Evolutionary conservation across 2,329 filamentous ascomycete genomes (phyloP), one percentile per base, ranked within the genome.

Genomic region (Clarireedia homoeocarpa): DNA sequence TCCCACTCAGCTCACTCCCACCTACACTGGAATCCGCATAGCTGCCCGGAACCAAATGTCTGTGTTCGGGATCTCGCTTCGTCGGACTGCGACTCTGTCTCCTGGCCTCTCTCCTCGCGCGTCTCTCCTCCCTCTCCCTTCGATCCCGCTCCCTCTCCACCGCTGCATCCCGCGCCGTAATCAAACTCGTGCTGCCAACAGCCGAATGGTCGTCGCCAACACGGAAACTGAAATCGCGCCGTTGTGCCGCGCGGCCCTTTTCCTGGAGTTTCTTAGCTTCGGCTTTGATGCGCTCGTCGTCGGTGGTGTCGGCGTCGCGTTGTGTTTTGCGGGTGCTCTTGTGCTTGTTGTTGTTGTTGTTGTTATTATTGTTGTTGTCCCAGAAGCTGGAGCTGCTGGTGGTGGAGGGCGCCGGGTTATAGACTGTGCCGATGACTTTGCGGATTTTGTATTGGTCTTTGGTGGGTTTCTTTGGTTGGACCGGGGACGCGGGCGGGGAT

Each of bases 231-330:
- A 70, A 70, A 51, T 70, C 66, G 23, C 68, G 59, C n/a, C 64
- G 58, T 34, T 63, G 61, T 24, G 65, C 70, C 4, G 71, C 66
- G 9, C 79, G 75, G 50, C 76, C 76, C 62, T 80, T 77, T 53
- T 82, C 78, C 53, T 78, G 75, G n/a, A 81, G 70, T 40, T 75
- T 74, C 20, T 75, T 72, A 0, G 81, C 81, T 70, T 85, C 83
- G 48, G 76, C 73, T 38, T 79, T 76, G 60, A 82, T 72, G 17
- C 77, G 75, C 64, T 84, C 79, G 30, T 57, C 56, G 47, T 63
- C 59, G 1, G 57, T 49, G 15, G 48, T 15, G 6, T 36, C 48
- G 4, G 52, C 39, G 27, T 42, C 45, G 36, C 39, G 39, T 17
- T 42, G 15, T 5, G 39, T 42, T 6, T 20, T 20, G 39, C 39